Evolutionary conservation across 179 eudicot genomes (phyloP).

Genomic region (Beta corolliflora): DNA sequence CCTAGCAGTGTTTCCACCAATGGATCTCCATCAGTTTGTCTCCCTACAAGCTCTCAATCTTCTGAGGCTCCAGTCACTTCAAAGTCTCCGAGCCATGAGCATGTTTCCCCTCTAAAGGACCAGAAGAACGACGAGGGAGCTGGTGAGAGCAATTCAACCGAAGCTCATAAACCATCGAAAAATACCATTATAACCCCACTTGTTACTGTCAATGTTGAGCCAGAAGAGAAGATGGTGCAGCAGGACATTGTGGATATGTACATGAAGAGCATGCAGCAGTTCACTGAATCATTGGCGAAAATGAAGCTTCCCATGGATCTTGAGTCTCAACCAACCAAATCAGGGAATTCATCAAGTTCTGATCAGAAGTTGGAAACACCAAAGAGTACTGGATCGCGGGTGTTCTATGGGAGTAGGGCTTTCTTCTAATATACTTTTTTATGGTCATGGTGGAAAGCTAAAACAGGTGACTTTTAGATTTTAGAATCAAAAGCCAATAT

Average conservation of each 20-base stretch:
- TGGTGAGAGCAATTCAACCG: slow-evolving; percentile 48
- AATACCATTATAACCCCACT: slow-evolving; percentile 48
- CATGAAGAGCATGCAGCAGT: slow-evolving; percentile 99
- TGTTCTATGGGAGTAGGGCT: slow-evolving; percentile 95
- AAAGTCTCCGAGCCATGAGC: slow-evolving; percentile 50
- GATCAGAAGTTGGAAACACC: slow-evolving; percentile 61
- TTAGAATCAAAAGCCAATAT: slow-evolving; percentile 43
- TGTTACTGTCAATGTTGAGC: slow-evolving; percentile 55
- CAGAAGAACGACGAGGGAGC: slow-evolving; percentile 41
- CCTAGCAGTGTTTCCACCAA: slow-evolving; percentile 67
- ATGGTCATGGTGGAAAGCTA: slow-evolving; percentile 25
- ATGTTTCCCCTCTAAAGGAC: slow-evolving; percentile 49
- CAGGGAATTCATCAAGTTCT: slow-evolving; percentile 68
- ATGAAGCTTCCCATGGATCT: slow-evolving; percentile 95
- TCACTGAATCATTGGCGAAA: slow-evolving; percentile 85
- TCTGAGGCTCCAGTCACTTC: slow-evolving; percentile 48
- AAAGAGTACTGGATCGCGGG: slow-evolving; percentile 69
- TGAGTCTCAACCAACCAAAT: slow-evolving; percentile 56
- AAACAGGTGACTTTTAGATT: slow-evolving; percentile 46
- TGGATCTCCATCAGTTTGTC: slow-evolving; percentile 52
- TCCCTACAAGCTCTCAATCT: slow-evolving; percentile 53
- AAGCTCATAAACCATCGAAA: slow-evolving; percentile 27
- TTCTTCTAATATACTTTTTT: slow-evolving; percentile 70
- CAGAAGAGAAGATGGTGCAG: slow-evolving; percentile 78
- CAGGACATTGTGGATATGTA: slow-evolving; percentile 94